A percentile compares a stretch with the other conserved stretches of the same genome.
phyloP scores from a whole-genome alignment of 345 rosid species.

The Psidium friedrichsthalianum region DNA sequence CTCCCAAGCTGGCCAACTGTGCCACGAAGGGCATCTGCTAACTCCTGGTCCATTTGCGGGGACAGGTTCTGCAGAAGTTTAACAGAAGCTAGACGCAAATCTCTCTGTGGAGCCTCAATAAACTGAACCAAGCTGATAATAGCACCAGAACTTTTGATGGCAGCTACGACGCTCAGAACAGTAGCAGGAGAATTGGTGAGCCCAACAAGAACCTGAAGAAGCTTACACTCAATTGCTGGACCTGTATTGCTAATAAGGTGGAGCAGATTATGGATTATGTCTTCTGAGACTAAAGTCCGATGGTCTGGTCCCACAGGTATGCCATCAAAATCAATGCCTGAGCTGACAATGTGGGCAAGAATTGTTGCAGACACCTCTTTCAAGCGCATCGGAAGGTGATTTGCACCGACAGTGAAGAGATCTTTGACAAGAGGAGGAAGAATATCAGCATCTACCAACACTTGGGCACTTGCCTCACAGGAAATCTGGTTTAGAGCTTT shows the following conservation, averaged over 20 bases:
- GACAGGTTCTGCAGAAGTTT: constrained; percentile 80
- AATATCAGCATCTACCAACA: constrained; percentile 69
- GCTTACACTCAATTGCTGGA: constrained; percentile 88
- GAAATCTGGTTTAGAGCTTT: constrained; percentile 84
- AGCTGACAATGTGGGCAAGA: constrained; percentile 76
- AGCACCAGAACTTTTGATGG: constrained; percentile 90
- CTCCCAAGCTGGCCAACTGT: constrained; percentile 76
- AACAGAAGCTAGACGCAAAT: constrained; percentile 72
- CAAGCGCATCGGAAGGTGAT: constrained; percentile 74
- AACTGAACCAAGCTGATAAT: constrained; percentile 91
- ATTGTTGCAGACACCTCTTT: constrained; percentile 92
- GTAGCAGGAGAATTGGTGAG: constrained; percentile 58
- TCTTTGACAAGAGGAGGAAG: constrained; percentile 87
- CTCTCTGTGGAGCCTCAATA: constrained; percentile 70
- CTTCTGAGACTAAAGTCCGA: constrained; percentile 83
- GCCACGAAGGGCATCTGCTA: constrained; percentile 72
- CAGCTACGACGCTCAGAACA: constrained; percentile 63
- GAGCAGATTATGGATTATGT: constrained; percentile 63
- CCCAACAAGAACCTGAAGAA: constrained; percentile 92
- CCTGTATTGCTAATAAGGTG: constrained; percentile 92
- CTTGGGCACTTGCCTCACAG: constrained; percentile 66
- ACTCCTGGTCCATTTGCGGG: constrained; percentile 75
- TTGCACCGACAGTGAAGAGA: constrained; percentile 64
- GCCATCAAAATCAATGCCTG: constrained; percentile 63
- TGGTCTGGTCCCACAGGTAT: constrained; percentile 56